phyloP scores from a whole-genome alignment of 306 rosid genomes.

The Boehmeria nivea region DNA sequence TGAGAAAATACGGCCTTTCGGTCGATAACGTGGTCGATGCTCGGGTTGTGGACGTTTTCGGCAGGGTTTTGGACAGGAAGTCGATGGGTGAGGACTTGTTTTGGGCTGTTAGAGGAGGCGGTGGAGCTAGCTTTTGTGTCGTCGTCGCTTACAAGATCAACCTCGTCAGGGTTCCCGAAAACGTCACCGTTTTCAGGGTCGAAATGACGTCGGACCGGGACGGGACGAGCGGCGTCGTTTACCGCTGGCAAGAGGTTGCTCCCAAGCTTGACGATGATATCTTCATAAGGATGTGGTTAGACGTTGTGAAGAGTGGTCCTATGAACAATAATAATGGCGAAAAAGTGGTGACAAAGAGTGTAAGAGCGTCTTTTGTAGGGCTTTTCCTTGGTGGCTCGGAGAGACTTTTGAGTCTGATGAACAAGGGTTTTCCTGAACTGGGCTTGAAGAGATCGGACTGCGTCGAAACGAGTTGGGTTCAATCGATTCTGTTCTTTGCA shows the following conservation, averaged over 20 bases:
- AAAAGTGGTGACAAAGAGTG: not conserved
- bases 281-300: not conserved
- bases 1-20: slow-evolving; percentile 1
- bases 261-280: not conserved
- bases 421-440: not conserved
- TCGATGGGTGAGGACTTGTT: slow-evolving; percentile 2
- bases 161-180: not conserved
- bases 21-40: not conserved
- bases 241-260: not conserved
- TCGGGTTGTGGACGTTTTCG: not conserved
- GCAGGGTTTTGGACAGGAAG: not conserved
- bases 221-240: not conserved
- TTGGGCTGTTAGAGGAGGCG: not conserved
- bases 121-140: not conserved
- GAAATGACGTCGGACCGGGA: not conserved
- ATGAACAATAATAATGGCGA: no score
- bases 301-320: not conserved
- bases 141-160: not conserved
- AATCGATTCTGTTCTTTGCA: not conserved
- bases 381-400: not conserved
- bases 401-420: not conserved
- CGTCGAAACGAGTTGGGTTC: not conserved
- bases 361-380: not conserved
- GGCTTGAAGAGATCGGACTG: not conserved
- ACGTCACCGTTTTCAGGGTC: not conserved